Percentiles rank a stretch among this genome's conserved stretches.
phyloP scores from a whole-genome alignment of 1,284 basidiomycete genomes.

The Boletus albobrunnescens region DNA sequence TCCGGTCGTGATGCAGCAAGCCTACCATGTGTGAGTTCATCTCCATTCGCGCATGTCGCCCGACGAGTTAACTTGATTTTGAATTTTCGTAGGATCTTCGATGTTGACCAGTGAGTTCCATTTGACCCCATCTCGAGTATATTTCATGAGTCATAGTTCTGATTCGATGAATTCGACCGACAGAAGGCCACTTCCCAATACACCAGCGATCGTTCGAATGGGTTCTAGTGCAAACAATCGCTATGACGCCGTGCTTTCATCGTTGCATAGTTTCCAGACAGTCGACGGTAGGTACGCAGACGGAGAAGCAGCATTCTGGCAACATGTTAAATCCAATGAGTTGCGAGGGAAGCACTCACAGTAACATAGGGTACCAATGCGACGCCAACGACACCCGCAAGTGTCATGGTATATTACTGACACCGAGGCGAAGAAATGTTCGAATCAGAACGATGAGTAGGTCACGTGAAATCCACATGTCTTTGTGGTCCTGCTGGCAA shows the following conservation, averaged over 20 bases:
- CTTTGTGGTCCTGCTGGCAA: too few species aligned
- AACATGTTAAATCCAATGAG: background rate
- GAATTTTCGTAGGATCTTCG: constrained; percentile 24
- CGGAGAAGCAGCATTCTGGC: constrained; percentile 62
- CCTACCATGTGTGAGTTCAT: constrained; percentile 24
- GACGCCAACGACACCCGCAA: constrained; percentile 36
- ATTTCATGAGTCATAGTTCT: constrained; percentile 38
- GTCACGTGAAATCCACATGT: too few species aligned
- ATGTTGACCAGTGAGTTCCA: constrained; percentile 23
- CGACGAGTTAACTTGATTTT: constrained; percentile 2
- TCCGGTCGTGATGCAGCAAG: constrained; percentile 45
- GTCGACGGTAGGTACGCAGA: constrained; percentile 68
- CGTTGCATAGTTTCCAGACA: too few species aligned
- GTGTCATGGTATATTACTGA: too few species aligned
- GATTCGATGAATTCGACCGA: constrained; percentile 47
- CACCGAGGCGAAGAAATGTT: too few species aligned
- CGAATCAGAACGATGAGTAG: too few species aligned
- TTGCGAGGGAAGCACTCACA: constrained; percentile 41
- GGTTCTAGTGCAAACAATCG: too few species aligned
- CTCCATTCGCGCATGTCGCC: background rate
- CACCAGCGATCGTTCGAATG: too few species aligned
- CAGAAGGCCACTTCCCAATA: background rate
- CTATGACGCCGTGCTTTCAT: too few species aligned
- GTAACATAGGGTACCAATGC: constrained; percentile 73
- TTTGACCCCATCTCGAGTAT: background rate